These are phyloP conservation scores for Penicillium sp. DNA, from an alignment of 2,329 filamentous ascomycete genomes.

Conservation along the genomic window DNA sequence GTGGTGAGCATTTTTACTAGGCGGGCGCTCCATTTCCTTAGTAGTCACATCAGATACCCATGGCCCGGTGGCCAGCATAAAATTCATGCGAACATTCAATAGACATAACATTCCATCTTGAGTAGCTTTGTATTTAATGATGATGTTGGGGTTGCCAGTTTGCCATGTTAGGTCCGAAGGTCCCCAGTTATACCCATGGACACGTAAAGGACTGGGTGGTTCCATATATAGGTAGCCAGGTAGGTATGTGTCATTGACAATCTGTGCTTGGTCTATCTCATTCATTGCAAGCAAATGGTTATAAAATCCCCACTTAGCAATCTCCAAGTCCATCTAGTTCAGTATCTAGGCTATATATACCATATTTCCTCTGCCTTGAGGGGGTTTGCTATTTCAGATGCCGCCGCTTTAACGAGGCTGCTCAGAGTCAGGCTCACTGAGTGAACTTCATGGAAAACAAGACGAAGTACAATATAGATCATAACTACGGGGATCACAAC, in stretches of 20 bases:
- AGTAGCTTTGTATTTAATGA: neutral
- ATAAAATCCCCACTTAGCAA: no score
- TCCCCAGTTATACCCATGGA: neutral
- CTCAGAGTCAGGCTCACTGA: no score
- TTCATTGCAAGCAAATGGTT: no score
- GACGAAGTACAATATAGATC: no score
- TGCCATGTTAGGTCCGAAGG: neutral
- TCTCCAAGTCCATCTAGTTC: no score
- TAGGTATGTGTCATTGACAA: neutral
- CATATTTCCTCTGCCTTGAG: no score
- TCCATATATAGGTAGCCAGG: neutral
- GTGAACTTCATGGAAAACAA: no score
- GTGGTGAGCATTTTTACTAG: slow-evolving; percentile 35
- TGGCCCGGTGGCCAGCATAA: slow-evolving; percentile 11
- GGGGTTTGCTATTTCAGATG: no score
- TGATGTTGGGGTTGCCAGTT: neutral
- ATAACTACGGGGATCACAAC: neutral
- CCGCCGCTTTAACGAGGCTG: no score
- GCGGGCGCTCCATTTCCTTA: slow-evolving; percentile 12
- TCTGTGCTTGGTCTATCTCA: no score
- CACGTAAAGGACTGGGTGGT: neutral
- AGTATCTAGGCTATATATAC: no score
- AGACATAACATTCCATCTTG: neutral
- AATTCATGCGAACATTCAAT: slow-evolving; percentile 11
- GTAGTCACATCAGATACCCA: slow-evolving; percentile 24